phyloP scores from a whole-genome alignment of 768 basidiomycete species.

The Lactarius vividus region DNA sequence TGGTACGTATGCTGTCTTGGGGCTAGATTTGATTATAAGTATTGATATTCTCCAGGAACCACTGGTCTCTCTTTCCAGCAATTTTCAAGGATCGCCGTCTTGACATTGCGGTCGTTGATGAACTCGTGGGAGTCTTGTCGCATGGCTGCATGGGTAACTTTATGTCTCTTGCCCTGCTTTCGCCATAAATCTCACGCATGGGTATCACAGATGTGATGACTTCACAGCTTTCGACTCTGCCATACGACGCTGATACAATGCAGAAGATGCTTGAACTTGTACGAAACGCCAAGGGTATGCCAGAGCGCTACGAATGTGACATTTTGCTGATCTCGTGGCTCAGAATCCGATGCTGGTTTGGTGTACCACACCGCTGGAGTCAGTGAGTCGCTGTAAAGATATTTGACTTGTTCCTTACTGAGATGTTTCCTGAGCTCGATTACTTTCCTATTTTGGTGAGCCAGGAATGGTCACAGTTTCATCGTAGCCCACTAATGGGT shows the following conservation, averaged over 20 bases:
- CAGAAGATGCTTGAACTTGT: background rate
- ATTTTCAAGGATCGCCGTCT: conserved; percentile 12
- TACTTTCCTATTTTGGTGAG: background rate
- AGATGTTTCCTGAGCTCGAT: background rate
- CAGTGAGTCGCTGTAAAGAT: background rate
- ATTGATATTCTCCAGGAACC: background rate
- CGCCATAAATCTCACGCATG: background rate
- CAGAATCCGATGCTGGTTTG: background rate
- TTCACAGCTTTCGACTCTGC: background rate
- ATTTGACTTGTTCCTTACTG: background rate
- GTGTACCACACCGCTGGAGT: background rate
- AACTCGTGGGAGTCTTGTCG: conserved; percentile 33
- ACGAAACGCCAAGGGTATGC: background rate
- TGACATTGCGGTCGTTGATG: conserved; percentile 26
- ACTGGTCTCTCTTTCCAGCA: background rate
- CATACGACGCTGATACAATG: background rate
- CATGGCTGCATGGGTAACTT: conserved; percentile 36
- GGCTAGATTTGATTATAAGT: conserved; percentile 6
- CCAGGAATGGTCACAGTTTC: background rate
- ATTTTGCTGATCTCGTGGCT: background rate
- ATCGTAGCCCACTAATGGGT: no score
- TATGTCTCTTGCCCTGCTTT: background rate
- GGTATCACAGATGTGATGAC: background rate
- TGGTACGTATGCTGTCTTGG: conserved; percentile 23
- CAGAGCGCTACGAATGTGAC: no score